Conservation (phyloP, 306 rosid genomes). For the Purshia tridentata region DNA sequence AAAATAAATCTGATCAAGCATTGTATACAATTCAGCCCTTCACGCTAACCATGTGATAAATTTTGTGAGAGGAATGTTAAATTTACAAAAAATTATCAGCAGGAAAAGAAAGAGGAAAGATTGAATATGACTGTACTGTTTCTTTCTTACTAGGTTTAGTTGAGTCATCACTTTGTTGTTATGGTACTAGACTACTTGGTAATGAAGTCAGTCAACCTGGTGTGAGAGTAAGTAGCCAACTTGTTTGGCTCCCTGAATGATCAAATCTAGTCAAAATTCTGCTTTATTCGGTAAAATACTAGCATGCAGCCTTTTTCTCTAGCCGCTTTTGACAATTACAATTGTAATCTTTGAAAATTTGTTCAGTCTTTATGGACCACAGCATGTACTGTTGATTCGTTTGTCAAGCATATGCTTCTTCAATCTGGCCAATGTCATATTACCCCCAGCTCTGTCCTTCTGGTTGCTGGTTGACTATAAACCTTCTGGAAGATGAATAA, state of each 20-base stretch:
- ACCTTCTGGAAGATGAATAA: neutral
- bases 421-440: neutral
- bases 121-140: neutral
- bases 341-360: neutral
- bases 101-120: neutral
- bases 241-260: neutral
- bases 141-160: neutral
- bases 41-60: no score
- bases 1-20: no score
- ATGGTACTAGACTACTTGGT: neutral
- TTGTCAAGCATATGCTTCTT: neutral
- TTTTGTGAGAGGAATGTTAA: no score
- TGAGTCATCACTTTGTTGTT: neutral
- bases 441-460: neutral
- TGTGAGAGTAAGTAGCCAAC: neutral
- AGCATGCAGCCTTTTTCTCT: neutral
- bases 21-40: no score
- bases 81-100: no score
- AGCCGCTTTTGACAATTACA: neutral
- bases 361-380: neutral
- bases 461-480: neutral
- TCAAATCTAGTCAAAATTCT: neutral
- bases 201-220: neutral
- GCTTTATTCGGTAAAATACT: neutral
- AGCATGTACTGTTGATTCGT: neutral